Conservation (phyloP, 73 alveolate species). For the Paramecium sexaurelia region DNA sequence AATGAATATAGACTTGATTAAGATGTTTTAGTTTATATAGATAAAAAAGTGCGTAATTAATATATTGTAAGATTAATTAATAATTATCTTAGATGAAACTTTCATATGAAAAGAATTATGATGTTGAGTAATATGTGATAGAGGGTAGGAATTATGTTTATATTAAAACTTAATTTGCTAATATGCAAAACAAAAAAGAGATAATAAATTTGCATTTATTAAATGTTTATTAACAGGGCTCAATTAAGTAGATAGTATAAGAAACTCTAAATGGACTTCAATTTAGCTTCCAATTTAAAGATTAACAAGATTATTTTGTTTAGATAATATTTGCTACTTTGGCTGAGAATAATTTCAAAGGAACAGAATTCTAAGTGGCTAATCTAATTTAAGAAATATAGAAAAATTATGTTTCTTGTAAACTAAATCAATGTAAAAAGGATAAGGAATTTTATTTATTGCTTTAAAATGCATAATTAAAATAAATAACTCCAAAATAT, state of each 20-base stretch:
- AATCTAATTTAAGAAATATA: neutral
- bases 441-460: neutral
- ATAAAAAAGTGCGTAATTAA: neutral
- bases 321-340: neutral
- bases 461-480: neutral
- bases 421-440: neutral
- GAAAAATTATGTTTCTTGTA: neutral
- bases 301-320: neutral
- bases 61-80: neutral
- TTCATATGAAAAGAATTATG: neutral
- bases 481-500: neutral
- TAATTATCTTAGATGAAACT: neutral
- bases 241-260: neutral
- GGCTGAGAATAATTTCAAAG: neutral
- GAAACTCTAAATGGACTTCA: neutral
- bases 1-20: neutral
- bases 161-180: neutral
- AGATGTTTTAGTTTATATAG: neutral
- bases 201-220: neutral
- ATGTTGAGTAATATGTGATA: neutral
- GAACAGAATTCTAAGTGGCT: neutral
- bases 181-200: neutral
- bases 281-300: neutral
- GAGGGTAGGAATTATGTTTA: neutral
- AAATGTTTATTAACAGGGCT: neutral